These are phyloP conservation scores for Coemansia sp. DNA, from an alignment of 192 early-diverging fungal species.

Conservation along the genomic window DNA sequence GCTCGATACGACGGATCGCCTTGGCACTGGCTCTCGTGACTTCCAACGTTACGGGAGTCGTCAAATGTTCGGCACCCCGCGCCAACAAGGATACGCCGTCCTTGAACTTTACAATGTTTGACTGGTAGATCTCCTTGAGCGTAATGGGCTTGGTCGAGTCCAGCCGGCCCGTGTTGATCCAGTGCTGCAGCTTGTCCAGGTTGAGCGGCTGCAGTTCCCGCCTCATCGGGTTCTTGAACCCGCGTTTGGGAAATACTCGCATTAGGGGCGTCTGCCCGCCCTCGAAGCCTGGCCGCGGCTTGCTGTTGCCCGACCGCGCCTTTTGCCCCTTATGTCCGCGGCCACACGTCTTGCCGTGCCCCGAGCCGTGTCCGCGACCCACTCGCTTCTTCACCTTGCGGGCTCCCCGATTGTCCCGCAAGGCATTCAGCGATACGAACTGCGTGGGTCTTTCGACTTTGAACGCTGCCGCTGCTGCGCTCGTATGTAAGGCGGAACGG, in stretches of 20 bases:
- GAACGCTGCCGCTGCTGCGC: slow-evolving; percentile 2
- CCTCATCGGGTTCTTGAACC: slow-evolving; percentile 65
- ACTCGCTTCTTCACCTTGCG: slow-evolving; percentile 58
- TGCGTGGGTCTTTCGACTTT: slow-evolving; percentile 16
- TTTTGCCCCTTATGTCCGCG: slow-evolving; percentile 92
- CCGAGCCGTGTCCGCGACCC: slow-evolving; percentile 82
- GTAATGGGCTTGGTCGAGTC: slow-evolving; percentile 79
- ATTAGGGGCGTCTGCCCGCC: slow-evolving; percentile 90
- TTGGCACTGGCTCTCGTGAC: slow-evolving; percentile 75
- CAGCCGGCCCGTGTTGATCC: slow-evolving; percentile 81
- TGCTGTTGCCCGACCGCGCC: slow-evolving; percentile 69
- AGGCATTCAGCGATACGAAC: slow-evolving; percentile 28
- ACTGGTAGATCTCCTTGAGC: slow-evolving; percentile 56
- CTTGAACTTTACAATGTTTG: slow-evolving; percentile 54
- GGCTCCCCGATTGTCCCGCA: slow-evolving; percentile 45
- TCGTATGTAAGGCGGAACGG: slow-evolving; percentile 16
- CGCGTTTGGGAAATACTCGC: slow-evolving; percentile 80
- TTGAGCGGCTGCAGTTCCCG: slow-evolving; percentile 70
- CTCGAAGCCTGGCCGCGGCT: slow-evolving; percentile 82
- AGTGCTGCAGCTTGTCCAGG: slow-evolving; percentile 88
- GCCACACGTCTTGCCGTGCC: slow-evolving; percentile 86
- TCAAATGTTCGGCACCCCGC: slow-evolving; percentile 76
- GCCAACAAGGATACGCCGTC: slow-evolving; percentile 85
- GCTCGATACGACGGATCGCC: slow-evolving; percentile 80
- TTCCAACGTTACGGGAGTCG: slow-evolving; percentile 75